Evolutionary conservation across 208 protist species (phyloP).

Genomic region (Blechomonas ayalai): DNA sequence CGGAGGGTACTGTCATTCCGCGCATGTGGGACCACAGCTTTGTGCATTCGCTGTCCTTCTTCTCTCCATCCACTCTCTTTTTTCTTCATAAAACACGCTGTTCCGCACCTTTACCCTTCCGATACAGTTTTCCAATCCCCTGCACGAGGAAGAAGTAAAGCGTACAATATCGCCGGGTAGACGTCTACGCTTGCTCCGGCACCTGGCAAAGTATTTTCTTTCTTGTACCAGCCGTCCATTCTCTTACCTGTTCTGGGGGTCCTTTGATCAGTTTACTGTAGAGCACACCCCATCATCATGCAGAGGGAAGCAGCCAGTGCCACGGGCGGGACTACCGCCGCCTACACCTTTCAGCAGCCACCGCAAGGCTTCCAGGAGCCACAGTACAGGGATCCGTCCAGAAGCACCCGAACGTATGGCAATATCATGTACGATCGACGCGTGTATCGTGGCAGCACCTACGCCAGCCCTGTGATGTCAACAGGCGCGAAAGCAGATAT

Average conservation of each 20-base stretch:
- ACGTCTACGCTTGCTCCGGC: neutral
- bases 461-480: constrained; percentile 85
- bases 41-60: too few species aligned
- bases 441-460: constrained; percentile 94
- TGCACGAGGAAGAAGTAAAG: constrained; percentile 3
- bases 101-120: too few species aligned
- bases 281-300: constrained; percentile 11
- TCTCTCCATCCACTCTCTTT: too few species aligned
- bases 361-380: constrained; percentile 75
- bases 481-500: constrained; percentile 55
- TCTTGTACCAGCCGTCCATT: neutral
- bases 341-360: constrained; percentile 89
- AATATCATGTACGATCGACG: constrained; percentile 96
- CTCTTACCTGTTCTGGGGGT: neutral
- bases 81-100: too few species aligned
- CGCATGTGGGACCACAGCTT: too few species aligned
- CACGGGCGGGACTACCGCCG: constrained; percentile 24
- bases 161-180: neutral
- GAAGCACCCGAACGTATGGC: constrained; percentile 47
- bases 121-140: too few species aligned
- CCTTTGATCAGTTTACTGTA: neutral
- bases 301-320: constrained; percentile 24
- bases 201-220: neutral
- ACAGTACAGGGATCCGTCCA: constrained; percentile 72
- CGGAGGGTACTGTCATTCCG: too few species aligned